These are phyloP conservation scores for Chlorella sp. DNA, from an alignment of 139 green algal species.

Conservation along the genomic window DNA sequence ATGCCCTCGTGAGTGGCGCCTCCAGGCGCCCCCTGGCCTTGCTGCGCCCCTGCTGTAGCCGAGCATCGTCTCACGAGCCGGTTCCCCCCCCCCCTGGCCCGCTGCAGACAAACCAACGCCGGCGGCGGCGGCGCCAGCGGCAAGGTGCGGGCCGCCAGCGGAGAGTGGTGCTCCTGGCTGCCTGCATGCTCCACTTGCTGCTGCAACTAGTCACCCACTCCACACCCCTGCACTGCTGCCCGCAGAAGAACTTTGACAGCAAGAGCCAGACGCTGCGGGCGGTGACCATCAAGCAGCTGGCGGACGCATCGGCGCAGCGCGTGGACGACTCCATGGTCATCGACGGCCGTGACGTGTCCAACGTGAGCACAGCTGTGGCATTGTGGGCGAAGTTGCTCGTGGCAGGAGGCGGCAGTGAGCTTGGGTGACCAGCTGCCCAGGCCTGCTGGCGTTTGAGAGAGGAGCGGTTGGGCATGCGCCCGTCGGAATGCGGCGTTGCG, in stretches of 20 bases:
- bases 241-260: conserved; percentile 31
- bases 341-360: conserved; percentile 41
- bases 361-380: conserved; percentile 28
- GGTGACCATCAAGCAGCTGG: conserved; percentile 75
- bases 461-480: too few species aligned
- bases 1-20: conserved; percentile 49
- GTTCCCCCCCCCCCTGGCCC: neutral
- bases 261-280: conserved; percentile 60
- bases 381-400: too few species aligned
- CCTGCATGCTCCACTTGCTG: neutral
- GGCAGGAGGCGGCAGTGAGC: too few species aligned
- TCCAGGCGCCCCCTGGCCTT: neutral
- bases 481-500: too few species aligned
- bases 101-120: conserved; percentile 16
- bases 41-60: neutral
- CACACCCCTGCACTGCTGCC: neutral
- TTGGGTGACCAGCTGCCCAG: too few species aligned
- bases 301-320: conserved; percentile 32
- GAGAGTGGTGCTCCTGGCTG: neutral
- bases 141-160: conserved; percentile 8
- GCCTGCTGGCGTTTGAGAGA: too few species aligned
- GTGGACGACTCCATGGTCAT: conserved; percentile 27
- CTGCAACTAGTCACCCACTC: neutral
- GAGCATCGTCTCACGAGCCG: neutral
- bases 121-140: conserved; percentile 10